phyloP scores from a whole-genome alignment of 805 yeast genomes.

The Cyberlindnera americana region DNA sequence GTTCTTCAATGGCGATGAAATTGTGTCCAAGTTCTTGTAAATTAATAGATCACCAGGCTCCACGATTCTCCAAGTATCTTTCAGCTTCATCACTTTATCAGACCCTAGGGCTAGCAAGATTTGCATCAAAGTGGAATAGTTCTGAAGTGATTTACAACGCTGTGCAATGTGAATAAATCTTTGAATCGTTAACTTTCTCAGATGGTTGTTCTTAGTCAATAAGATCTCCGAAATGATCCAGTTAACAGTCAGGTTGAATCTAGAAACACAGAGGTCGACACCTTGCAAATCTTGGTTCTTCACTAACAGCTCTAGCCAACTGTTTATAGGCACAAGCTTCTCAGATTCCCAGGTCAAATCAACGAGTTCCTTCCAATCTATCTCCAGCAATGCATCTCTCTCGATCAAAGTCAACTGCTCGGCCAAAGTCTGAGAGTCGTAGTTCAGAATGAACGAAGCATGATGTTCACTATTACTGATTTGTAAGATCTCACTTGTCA shows the following conservation, averaged over 20 bases:
- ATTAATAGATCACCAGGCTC: slow-evolving; percentile 68
- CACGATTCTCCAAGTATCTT: slow-evolving; percentile 70
- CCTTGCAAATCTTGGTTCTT: slow-evolving; percentile 61
- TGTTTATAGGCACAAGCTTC: slow-evolving; percentile 61
- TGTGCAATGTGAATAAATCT: slow-evolving; percentile 84
- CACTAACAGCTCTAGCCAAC: slow-evolving; percentile 78
- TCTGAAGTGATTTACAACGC: slow-evolving; percentile 67
- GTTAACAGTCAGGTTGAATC: slow-evolving; percentile 85
- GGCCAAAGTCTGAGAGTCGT: slow-evolving; percentile 62
- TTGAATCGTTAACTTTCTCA: slow-evolving; percentile 70
- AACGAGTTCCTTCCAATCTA: slow-evolving; percentile 89
- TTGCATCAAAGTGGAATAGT: slow-evolving; percentile 85
- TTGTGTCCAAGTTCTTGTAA: slow-evolving; percentile 62
- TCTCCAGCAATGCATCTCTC: slow-evolving; percentile 72
- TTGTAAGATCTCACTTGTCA: slow-evolving; percentile 21
- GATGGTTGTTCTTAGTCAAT: slow-evolving; percentile 55
- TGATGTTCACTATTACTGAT: slow-evolving; percentile 47
- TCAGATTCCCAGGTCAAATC: slow-evolving; percentile 67
- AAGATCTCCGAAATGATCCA: slow-evolving; percentile 91
- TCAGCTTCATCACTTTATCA: slow-evolving; percentile 52
- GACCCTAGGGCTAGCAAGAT: slow-evolving; percentile 77
- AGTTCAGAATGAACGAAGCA: slow-evolving; percentile 76
- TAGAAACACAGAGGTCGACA: slow-evolving; percentile 71
- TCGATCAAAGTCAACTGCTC: slow-evolving; percentile 86
- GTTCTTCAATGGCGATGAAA: slow-evolving; percentile 73